Base-by-base conservation (phyloP, 768 basidiomycete species). In the Rubroboletus pulcherrimus region DNA sequence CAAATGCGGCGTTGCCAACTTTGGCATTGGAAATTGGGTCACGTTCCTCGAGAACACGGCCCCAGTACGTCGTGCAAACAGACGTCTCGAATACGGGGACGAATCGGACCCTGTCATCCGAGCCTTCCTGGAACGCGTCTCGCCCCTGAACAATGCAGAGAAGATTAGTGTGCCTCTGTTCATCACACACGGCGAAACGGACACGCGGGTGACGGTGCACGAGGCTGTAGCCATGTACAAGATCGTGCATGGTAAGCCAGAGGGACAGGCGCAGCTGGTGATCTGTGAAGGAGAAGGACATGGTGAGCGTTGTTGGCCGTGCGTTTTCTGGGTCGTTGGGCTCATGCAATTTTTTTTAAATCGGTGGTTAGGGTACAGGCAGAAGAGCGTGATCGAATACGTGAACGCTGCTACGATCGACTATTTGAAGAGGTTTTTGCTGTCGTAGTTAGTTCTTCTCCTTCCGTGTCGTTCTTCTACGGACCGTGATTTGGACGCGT, bases 11-110 rank as follows among this genome's bases (percentile, higher is more conserved):
- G 57, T 78, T 14, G 73, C 74, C 34, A 73, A 76, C 56, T 78
- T 71, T 54, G 76, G 75, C 11, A 70, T 78, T 24, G 64, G 62
- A 24, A 72, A 77, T 54, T 77, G 72, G 68, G 64, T 71, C 11
- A 74, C 73, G 1, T 77, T 77, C 58, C 72, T 77, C n/a, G 64
- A 75, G 57, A 74, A 76, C 43, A 77, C 75, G 3, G 75, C 75
- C 17, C 56, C 71, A 0, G 60, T 66, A 26, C 69, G 75, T 19
- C 74, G 67, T 29, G 72, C 69, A 17, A 61, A 65, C 50, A 63
- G 75, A 35, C 69, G 76, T 33, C 68, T 62, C 35, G 74, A 77
- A 53, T 77, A 77, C 54, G 76, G 76, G 5, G 76, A 78, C 54
- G 76, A 77, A 49, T 63, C 72, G 8, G 61, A 72, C 37, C 70